These are phyloP conservation scores for Tetrapisispora fleetii DNA, from an alignment of 805 yeast species.

Conservation along the genomic window DNA sequence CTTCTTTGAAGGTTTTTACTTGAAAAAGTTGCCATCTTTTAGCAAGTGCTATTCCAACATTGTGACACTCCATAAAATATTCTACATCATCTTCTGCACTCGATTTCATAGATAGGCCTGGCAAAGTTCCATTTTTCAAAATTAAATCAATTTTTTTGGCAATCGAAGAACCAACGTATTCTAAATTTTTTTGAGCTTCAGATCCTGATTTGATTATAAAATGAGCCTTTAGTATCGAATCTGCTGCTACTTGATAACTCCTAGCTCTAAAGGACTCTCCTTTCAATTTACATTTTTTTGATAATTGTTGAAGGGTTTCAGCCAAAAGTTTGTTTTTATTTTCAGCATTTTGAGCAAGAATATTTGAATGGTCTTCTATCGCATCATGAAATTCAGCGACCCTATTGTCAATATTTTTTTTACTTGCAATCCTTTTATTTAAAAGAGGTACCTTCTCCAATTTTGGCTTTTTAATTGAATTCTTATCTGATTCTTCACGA, in stretches of 20 bases:
- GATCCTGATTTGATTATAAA: constrained; percentile 17
- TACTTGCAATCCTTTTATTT: not conserved
- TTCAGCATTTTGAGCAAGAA: not conserved
- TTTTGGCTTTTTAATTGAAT: not conserved
- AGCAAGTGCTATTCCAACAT: constrained; percentile 23
- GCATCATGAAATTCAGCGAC: not conserved
- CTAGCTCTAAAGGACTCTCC: constrained; percentile 24
- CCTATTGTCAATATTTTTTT: not conserved
- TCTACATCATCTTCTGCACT: constrained; percentile 11
- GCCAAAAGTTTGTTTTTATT: constrained; percentile 11
- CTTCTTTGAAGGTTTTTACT: constrained; percentile 14
- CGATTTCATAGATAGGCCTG: constrained; percentile 14
- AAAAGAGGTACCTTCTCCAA: not conserved
- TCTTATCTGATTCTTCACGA: not conserved
- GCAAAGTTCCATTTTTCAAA: constrained; percentile 16
- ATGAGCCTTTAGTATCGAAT: constrained; percentile 14
- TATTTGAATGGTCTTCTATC: not conserved
- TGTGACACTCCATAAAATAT: constrained; percentile 23
- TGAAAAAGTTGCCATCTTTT: constrained; percentile 17
- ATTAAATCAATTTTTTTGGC: constrained; percentile 24
- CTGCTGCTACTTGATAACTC: constrained; percentile 21
- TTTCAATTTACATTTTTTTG: constrained; percentile 16
- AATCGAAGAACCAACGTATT: constrained; percentile 23
- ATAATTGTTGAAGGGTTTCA: constrained; percentile 12
- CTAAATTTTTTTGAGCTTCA: constrained; percentile 17